Evolutionary conservation across 192 early-diverging fungal species (phyloP).

Genomic region (Podila clonocystis): DNA sequence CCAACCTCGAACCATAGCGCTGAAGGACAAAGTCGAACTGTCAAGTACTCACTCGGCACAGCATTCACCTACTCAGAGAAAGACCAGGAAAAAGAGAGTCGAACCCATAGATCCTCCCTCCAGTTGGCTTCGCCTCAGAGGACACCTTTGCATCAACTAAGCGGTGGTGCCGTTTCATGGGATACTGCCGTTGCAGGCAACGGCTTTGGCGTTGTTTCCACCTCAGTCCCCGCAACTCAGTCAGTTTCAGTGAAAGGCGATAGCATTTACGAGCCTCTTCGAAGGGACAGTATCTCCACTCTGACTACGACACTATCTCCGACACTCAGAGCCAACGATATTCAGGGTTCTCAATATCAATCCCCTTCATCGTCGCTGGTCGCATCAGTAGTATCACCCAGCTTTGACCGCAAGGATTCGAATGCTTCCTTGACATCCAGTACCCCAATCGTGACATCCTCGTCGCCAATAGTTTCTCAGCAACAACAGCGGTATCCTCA

Average conservation of each 20-base stretch:
- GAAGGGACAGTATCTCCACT: neutral
- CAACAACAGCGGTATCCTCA: neutral
- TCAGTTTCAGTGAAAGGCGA: neutral
- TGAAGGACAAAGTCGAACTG: constrained; percentile 7
- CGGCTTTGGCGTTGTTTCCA: neutral
- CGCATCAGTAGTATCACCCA: no score
- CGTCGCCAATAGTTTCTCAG: no score
- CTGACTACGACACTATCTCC: neutral
- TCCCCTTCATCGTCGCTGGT: no score
- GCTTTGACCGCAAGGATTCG: no score
- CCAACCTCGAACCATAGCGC: constrained; percentile 3
- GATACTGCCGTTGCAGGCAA: neutral
- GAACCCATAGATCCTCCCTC: neutral
- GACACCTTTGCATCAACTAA: neutral
- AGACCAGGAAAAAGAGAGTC: constrained; percentile 7
- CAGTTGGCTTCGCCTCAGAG: no score
- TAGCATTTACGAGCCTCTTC: neutral
- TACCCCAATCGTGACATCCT: no score
- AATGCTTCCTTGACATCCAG: no score
- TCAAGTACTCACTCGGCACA: constrained; percentile 25
- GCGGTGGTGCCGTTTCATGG: neutral
- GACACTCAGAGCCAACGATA: no score
- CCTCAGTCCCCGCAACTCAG: neutral
- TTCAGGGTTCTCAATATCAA: no score
- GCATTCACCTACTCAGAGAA: constrained; percentile 42